Conservation (phyloP, 352 stramenopile genomes). For the Phytophthora idaei region DNA sequence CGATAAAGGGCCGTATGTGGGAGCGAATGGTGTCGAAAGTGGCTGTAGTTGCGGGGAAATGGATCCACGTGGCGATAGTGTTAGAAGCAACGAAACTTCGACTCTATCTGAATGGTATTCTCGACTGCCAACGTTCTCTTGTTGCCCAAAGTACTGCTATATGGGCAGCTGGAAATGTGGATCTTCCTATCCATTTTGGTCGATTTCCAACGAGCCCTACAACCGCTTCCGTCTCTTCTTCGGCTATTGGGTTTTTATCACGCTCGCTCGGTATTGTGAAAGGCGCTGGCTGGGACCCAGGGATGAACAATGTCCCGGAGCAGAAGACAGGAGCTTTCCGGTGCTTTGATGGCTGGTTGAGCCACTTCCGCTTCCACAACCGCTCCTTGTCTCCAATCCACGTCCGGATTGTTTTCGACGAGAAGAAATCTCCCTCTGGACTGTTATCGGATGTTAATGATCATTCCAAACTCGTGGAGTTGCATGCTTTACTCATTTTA, state of each 20-base stretch:
- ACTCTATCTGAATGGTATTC: constrained; percentile 90
- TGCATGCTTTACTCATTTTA: constrained; percentile 49
- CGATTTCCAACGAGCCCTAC: constrained; percentile 14
- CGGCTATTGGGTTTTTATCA: constrained; percentile 28
- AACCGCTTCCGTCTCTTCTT: constrained; percentile 6
- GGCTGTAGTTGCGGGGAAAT: constrained; percentile 60
- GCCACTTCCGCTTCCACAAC: constrained; percentile 90
- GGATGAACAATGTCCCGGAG: constrained; percentile 13
- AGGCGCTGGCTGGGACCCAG: constrained; percentile 15
- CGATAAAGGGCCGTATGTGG: constrained; percentile 39
- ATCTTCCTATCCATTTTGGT: constrained; percentile 67
- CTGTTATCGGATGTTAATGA: neutral
- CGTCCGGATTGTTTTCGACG: constrained; percentile 90
- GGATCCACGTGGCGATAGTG: constrained; percentile 89
- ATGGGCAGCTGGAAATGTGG: constrained; percentile 36
- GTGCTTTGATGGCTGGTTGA: constrained; percentile 85
- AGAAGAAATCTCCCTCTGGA: constrained; percentile 43
- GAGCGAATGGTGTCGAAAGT: constrained; percentile 83
- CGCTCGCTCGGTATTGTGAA: constrained; percentile 28
- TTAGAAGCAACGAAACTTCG: constrained; percentile 86
- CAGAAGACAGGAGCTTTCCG: constrained; percentile 23
- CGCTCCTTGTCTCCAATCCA: constrained; percentile 92
- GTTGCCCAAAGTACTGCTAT: constrained; percentile 36
- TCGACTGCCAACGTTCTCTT: constrained; percentile 86
- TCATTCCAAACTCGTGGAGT: constrained; percentile 35